Base-by-base conservation (phyloP, 2,329 filamentous ascomycete genomes). In the Neocucurbitaria cava region DNA sequence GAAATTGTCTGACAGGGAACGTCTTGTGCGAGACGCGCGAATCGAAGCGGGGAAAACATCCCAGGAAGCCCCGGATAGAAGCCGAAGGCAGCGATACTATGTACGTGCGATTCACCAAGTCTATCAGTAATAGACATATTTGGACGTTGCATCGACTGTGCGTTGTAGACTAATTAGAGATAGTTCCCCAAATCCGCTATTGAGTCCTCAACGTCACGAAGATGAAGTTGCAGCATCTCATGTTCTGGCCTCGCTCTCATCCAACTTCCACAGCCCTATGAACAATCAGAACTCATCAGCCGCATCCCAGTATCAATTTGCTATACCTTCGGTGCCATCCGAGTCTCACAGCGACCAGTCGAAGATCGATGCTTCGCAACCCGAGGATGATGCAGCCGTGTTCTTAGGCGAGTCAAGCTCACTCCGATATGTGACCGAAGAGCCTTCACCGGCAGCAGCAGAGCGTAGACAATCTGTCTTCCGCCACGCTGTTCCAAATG, bases 331-430 rank as follows among this genome's bases (percentile, higher is more conserved):
- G 26, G 42, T 56, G 2, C 46, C 41, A 10, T 49, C 49, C 11
- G 64, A 66, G 9, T 48, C 46, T 9, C 58, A 57, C 9, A 44
- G 54, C 24, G 46, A 33, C 3, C 28, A 53, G 28, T 20, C 30
- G 28, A 62, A 66, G 33, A 58, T 61, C 23, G 61, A 69, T 9
- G 64, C 49, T 31, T 43, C 44, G 15, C 61, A 58, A 58, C 59
- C 62, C 54, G 64, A 73, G 60, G 68, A 66, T 20, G 61, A 63
- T 48, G 50, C 41, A 2, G 67, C 66, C 4, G 67, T 70, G 11
- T 81, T 81, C 45, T 75, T 82, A 5, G 78, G 79, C 30, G 79
- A 81, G 49, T 81, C 79, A 1, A 81, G 76, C 45, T 80, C 81
- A 1, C 72, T 83, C 38, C 78, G 80, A 13, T 83, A 81, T 54